Evolutionary conservation across 2,329 filamentous ascomycete genomes (phyloP), one percentile per base, ranked within the genome.

Genomic region (Neofusicoccum ribis): DNA sequence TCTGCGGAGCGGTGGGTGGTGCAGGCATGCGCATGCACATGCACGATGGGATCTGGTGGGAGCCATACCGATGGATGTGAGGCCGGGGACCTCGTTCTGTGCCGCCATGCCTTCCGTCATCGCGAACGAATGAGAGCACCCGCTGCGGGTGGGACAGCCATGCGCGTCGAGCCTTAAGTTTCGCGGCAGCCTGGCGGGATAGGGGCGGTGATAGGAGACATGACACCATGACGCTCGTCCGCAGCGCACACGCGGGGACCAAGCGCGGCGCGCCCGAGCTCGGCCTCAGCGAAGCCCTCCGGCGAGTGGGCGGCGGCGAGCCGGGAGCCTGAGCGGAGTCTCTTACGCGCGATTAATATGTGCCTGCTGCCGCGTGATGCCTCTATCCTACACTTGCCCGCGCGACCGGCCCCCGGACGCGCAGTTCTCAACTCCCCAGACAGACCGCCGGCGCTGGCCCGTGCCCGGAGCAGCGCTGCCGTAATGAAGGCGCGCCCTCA

Each of bases 261-360:
- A 51, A 51, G 49, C 49, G 31, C 49, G 8, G 11, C 12, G 12
- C 23, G 56, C 12, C 56, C 39, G 27, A 36, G 39, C 27, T 47
- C 43, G 41, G 56, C 11, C 41, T 39, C 52, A 37, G 36, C 9
- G 31, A 15, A 59, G 39, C 41, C n/a, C 56, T 20, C 12, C 43
- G 15, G 43, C 43, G 43, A 47, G 50, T 20, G 37, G 37, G 50
- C 31, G 31, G 31, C 15, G 3, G 17, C 14, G 17, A 7, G 15
- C 15, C 27, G 15, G 14, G 23, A 39, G n/a, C 15, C 56, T 14
- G 43, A 47, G 56, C 56, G 56, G 41, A 47, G 43, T 12, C 41
- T 59, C 56, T 60, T 47, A 60, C 56, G 56, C 56, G 56, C 56
- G 41, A 60, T 60, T 60, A 60, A 60, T 60, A 60, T 47, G 41